These are phyloP conservation scores for Aureobasidium melanogenum DNA, from an alignment of 2,329 filamentous ascomycete species.

Conservation along the genomic window DNA sequence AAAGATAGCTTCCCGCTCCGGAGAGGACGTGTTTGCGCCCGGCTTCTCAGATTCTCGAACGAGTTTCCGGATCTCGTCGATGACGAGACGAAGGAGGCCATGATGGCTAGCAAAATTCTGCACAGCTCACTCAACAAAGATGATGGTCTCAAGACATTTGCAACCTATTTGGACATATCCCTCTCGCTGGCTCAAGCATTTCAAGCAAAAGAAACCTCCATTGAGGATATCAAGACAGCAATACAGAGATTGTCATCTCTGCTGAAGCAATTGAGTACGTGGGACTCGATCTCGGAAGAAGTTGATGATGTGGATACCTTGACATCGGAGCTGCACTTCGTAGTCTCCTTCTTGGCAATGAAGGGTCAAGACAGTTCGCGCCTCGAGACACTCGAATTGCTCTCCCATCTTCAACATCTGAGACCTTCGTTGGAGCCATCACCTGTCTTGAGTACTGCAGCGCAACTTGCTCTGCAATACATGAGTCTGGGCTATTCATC, in stretches of 20 bases:
- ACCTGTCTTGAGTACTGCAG: not conserved
- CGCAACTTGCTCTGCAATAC: constrained; percentile 44
- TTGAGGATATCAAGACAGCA: constrained; percentile 26
- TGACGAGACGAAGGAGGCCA: constrained; percentile 8
- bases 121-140: constrained; percentile 23
- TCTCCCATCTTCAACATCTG: not conserved
- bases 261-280: not conserved
- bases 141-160: constrained; percentile 24
- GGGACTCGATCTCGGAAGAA: constrained; percentile 26
- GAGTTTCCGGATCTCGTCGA: constrained; percentile 18
- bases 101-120: constrained; percentile 10
- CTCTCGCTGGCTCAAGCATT: constrained; percentile 36
- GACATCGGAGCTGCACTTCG: constrained; percentile 42
- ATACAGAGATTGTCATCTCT: constrained; percentile 17
- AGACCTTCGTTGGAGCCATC: not conserved
- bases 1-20: constrained; percentile 20
- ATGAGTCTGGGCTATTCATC: constrained; percentile 52
- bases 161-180: constrained; percentile 28
- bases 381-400: not conserved
- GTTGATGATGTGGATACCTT: constrained; percentile 45
- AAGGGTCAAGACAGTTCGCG: constrained; percentile 41
- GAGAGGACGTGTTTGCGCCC: constrained; percentile 19
- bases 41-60: constrained; percentile 18
- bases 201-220: constrained; percentile 18
- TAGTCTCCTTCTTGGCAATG: constrained; percentile 49